These are phyloP conservation scores for Vickermania ingenoplastis DNA, from an alignment of 208 protist genomes.

Conservation along the genomic window DNA sequence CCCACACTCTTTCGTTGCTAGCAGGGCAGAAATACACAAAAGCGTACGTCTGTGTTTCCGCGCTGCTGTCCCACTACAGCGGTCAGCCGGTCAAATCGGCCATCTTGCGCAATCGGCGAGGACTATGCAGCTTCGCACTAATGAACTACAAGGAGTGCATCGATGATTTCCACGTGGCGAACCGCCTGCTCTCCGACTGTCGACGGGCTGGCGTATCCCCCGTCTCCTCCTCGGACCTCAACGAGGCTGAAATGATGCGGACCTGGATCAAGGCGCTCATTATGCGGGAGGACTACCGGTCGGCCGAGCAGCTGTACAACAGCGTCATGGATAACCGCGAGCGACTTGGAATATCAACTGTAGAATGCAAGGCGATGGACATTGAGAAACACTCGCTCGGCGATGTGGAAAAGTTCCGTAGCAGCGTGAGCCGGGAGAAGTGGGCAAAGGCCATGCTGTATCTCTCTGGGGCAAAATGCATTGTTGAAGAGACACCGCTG, in stretches of 20 bases:
- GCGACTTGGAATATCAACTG: not conserved
- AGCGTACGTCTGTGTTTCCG: slow-evolving; percentile 21
- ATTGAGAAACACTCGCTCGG: slow-evolving; percentile 7
- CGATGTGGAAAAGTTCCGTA: slow-evolving; percentile 27
- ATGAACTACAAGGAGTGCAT: slow-evolving; percentile 70
- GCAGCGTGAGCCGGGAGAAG: slow-evolving; percentile 15
- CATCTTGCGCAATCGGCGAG: slow-evolving; percentile 16
- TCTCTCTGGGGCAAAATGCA: slow-evolving; percentile 7
- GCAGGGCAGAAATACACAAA: slow-evolving; percentile 8
- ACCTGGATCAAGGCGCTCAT: slow-evolving; percentile 28
- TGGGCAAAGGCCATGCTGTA: slow-evolving; percentile 19
- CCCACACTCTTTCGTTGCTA: slow-evolving; percentile 6
- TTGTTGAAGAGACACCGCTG: slow-evolving; percentile 42
- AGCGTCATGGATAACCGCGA: slow-evolving; percentile 3
- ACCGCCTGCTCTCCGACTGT: not conserved
- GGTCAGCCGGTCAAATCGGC: slow-evolving; percentile 1
- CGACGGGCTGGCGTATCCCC: not conserved
- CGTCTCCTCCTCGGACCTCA: not conserved
- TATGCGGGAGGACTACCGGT: slow-evolving; percentile 43
- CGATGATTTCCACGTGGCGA: slow-evolving; percentile 28
- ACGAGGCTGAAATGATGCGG: slow-evolving; percentile 12
- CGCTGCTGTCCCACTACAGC: slow-evolving; percentile 1
- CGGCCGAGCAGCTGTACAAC: slow-evolving; percentile 20
- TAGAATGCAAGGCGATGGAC: not conserved
- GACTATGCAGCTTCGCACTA: slow-evolving; percentile 43